Evolutionary conservation across 2,329 filamentous ascomycete species (phyloP).

Genomic region (Cladosporium austrohemisphaericum): DNA sequence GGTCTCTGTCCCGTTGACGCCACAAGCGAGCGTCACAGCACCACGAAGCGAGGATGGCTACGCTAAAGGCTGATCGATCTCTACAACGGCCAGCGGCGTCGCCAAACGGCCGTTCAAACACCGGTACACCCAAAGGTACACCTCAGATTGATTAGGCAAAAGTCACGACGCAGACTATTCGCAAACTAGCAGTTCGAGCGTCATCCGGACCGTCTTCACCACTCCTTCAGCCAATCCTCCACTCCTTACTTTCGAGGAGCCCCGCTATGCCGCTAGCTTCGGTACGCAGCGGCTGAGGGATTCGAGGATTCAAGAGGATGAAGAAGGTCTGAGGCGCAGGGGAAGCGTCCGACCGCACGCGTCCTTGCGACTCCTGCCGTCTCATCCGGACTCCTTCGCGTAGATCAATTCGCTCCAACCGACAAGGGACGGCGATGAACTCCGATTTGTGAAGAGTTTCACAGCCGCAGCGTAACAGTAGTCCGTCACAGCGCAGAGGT

Average conservation of each 20-base stretch:
- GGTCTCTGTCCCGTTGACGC: slow-evolving; percentile 3
- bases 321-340: slow-evolving; percentile 9
- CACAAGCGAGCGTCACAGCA: slow-evolving; percentile 8
- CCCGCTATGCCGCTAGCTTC: background rate
- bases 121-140: too few species aligned
- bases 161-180: too few species aligned
- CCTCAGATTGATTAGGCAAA: too few species aligned
- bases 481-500: too few species aligned
- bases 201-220: too few species aligned
- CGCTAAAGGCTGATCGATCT: slow-evolving; percentile 5
- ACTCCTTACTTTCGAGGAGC: background rate
- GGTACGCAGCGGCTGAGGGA: slow-evolving; percentile 12
- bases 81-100: slow-evolving; percentile 1
- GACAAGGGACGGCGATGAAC: background rate
- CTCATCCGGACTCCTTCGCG: too few species aligned
- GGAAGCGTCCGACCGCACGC: background rate
- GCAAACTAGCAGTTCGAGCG: too few species aligned
- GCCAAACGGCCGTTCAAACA: too few species aligned
- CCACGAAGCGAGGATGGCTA: background rate
- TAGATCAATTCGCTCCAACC: too few species aligned
- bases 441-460: background rate
- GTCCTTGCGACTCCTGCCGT: background rate
- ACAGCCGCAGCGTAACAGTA: too few species aligned
- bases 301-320: slow-evolving; percentile 10
- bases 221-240: too few species aligned